Conservation (phyloP, 192 early-diverging fungal genomes). For the Backusella circina region DNA sequence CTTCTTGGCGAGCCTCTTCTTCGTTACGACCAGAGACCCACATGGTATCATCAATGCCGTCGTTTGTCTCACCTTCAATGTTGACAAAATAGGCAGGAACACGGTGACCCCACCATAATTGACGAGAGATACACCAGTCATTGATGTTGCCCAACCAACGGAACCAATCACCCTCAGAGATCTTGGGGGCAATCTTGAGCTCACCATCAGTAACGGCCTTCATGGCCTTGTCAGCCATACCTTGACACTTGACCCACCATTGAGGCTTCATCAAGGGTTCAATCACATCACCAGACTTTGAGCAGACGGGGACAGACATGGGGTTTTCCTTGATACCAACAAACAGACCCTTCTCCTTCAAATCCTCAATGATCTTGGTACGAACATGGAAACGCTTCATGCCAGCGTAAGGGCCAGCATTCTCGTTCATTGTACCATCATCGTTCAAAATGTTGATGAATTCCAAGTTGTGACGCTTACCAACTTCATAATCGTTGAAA, state of each 20-base stretch:
- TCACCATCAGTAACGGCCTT: slow-evolving; percentile 75
- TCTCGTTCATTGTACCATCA: slow-evolving; percentile 90
- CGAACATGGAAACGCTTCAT: slow-evolving; percentile 94
- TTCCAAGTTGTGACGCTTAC: slow-evolving; percentile 88
- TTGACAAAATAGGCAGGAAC: slow-evolving; percentile 92
- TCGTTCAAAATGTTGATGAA: slow-evolving; percentile 99
- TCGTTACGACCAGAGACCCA: slow-evolving; percentile 88
- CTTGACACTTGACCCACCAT: slow-evolving; percentile 95
- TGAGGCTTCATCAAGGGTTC: slow-evolving; percentile 99
- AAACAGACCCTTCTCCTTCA: slow-evolving; percentile 88
- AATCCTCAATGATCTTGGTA: slow-evolving; percentile 79
- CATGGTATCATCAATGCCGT: slow-evolving; percentile 56
- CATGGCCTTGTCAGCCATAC: slow-evolving; percentile 81
- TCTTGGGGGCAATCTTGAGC: slow-evolving; percentile 78
- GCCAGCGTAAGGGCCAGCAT: slow-evolving; percentile 83
- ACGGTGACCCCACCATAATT: slow-evolving; percentile 99
- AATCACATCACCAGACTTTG: slow-evolving; percentile 88
- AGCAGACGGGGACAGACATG: slow-evolving; percentile 92
- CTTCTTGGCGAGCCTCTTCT: slow-evolving; percentile 71
- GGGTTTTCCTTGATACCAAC: slow-evolving; percentile 84
- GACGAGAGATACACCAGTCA: slow-evolving; percentile 98
- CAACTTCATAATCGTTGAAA: slow-evolving; percentile 93
- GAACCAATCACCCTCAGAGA: slow-evolving; percentile 94
- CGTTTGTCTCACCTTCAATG: slow-evolving; percentile 54
- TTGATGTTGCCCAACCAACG: slow-evolving; percentile 93